Evolutionary conservation across 1,139 yeast species (phyloP).

Genomic region (Taiozyma onychis): DNA sequence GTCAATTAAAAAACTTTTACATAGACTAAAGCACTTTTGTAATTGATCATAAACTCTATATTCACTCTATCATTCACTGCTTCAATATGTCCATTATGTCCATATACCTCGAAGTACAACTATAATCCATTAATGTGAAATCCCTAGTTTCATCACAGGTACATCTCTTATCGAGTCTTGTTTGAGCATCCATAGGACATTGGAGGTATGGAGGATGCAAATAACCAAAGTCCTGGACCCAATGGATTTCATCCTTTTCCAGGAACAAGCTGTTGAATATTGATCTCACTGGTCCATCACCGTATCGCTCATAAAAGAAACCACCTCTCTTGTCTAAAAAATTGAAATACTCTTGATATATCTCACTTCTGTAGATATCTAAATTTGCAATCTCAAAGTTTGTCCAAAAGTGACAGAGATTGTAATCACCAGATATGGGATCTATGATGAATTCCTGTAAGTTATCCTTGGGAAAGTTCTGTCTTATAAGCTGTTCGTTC

Average conservation of each 20-base stretch:
- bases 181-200: conserved; percentile 45
- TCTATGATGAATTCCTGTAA: conserved; percentile 45
- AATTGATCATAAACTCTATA: background rate
- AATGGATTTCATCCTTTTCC: conserved; percentile 41
- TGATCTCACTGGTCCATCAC: conserved; percentile 60
- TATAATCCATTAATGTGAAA: conserved; percentile 45
- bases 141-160: conserved; percentile 39
- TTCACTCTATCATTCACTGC: background rate
- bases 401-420: conserved; percentile 60
- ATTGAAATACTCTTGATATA: conserved; percentile 44
- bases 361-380: conserved; percentile 47
- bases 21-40: background rate
- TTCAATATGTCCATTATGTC: conserved; percentile 1
- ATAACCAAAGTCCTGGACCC: conserved; percentile 52
- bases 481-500: conserved; percentile 20
- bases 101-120: conserved; percentile 29
- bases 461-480: conserved; percentile 40
- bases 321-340: conserved; percentile 49
- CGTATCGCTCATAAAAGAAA: conserved; percentile 61
- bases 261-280: conserved; percentile 48
- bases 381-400: conserved; percentile 54
- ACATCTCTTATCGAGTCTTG: conserved; percentile 40
- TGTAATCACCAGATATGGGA: conserved; percentile 42
- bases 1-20: too few species aligned
- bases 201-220: conserved; percentile 51